phyloP scores from a whole-genome alignment of 1,139 yeast species.

The Scheffersomyces illinoinensis region DNA sequence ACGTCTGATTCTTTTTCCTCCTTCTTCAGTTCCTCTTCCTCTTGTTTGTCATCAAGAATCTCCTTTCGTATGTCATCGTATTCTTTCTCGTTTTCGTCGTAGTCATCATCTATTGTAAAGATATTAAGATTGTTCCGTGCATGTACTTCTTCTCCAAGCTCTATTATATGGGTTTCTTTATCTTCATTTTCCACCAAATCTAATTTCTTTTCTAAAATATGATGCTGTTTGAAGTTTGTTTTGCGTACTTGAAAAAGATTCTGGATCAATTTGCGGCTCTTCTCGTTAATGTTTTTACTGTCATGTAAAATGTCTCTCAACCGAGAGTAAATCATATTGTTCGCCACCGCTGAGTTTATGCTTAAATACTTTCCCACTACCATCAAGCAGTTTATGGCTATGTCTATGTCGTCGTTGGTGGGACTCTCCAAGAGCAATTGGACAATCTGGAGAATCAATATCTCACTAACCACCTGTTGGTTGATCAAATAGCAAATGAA shows the following conservation, averaged over 20 bases:
- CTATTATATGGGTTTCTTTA: conserved; percentile 57
- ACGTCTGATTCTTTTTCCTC: conserved; percentile 8
- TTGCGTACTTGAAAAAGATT: conserved; percentile 53
- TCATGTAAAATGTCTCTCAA: conserved; percentile 63
- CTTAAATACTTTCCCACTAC: conserved; percentile 25
- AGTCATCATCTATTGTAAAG: conserved; percentile 55
- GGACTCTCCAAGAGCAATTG: conserved; percentile 56
- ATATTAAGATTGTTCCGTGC: conserved; percentile 51
- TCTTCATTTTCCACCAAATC: conserved; percentile 72
- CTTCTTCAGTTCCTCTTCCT: conserved; percentile 5
- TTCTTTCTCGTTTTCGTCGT: conserved; percentile 49
- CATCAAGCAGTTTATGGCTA: conserved; percentile 26
- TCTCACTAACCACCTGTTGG: conserved; percentile 64
- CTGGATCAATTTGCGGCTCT: conserved; percentile 53
- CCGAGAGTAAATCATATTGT: conserved; percentile 58
- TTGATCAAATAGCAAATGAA: conserved; percentile 68
- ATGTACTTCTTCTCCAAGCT: conserved; percentile 51
- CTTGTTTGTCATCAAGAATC: conserved; percentile 18
- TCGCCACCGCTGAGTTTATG: conserved; percentile 23
- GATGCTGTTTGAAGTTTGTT: conserved; percentile 45
- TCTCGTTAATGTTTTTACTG: conserved; percentile 38
- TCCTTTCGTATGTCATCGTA: conserved; percentile 23
- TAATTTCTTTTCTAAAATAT: conserved; percentile 42
- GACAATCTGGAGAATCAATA: conserved; percentile 62
- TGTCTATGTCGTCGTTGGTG: conserved; percentile 41